Evolutionary conservation across 768 basidiomycete species (phyloP), one percentile per base, ranked within the genome.

Genomic region (Polyporus arcularius): DNA sequence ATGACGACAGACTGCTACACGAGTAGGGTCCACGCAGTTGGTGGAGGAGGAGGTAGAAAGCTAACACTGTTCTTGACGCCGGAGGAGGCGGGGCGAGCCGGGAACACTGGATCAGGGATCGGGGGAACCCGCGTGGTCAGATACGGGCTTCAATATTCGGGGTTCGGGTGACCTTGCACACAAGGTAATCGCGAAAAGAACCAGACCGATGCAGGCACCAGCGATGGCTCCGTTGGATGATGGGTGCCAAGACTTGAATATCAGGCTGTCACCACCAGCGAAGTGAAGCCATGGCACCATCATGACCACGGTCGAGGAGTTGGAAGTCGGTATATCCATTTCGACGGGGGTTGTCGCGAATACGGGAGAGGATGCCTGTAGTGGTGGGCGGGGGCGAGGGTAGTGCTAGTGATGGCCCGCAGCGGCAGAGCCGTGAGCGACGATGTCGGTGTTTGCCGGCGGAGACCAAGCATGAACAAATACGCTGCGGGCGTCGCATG

Each of bases 251-350:
- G 80, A 74, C 58, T 83, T 65, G 76, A 95, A 94, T 72, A 84
- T 76, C 11, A 93, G 79, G 53, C 77, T 75, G 63, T 92, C 90
- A 0, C 85, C 85, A 0, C 76, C 75, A 21, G 80, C 79, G 65
- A 91, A 88, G 70, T 92, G 91, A 15, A 93, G 74, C 72, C 82
- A 91, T 1, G 88, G 83, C 1, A 76, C 78, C 89, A 90, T 91
- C 62, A 65, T 68, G 14, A 38, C 47, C 55, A 53, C 57, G 15
- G 50, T 28, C 11, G 64, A 48, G 9, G 60, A 41, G 28, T 55
- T 58, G 42, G 58, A 32, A 8, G 53, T 45, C 28, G 61, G 42
- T 43, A 57, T 57, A 32, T 53, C 39, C 50, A 62, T 35, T 35
- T 35, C 35, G 11, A 35, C 35, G 35, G 11, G 11, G 6, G 35